phyloP scores from a whole-genome alignment of 345 rosid species.

The Eucalyptus lansdowneana region DNA sequence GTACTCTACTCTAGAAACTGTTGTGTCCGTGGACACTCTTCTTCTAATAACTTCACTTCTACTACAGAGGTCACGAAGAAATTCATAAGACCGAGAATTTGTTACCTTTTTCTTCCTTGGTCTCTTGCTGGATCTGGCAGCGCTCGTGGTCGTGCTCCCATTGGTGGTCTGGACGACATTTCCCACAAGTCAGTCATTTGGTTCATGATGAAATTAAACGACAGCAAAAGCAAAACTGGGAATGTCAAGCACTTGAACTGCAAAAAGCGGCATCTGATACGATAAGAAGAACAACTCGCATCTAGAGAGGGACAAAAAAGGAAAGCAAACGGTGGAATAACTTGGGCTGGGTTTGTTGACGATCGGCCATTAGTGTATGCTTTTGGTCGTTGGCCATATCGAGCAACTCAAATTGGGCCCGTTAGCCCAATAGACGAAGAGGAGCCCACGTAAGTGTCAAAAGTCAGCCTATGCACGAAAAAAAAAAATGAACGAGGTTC shows the following conservation, averaged over 20 bases:
- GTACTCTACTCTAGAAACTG: not conserved
- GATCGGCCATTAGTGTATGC: not conserved
- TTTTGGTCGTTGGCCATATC: not conserved
- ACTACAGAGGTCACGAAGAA: not conserved
- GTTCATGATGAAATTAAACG: not conserved
- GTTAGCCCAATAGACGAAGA: not conserved
- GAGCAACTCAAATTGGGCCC: not conserved
- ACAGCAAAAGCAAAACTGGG: not conserved
- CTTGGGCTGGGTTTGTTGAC: not conserved
- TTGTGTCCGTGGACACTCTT: not conserved
- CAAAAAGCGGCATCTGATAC: not conserved
- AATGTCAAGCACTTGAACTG: not conserved
- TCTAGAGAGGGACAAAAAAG: not conserved
- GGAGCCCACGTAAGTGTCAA: not conserved
- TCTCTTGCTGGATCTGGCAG: not conserved
- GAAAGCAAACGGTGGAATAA: not conserved
- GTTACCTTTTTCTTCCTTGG: constrained; percentile 1
- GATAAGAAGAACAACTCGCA: not conserved
- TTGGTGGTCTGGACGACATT: not conserved
- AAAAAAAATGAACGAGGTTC: not conserved
- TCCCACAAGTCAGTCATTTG: not conserved
- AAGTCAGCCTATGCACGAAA: not conserved
- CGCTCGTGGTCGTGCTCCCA: not conserved
- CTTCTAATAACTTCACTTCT: not conserved
- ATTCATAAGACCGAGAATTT: not conserved